These are phyloP conservation scores for California macrophylla DNA, from an alignment of 441 rosid genomes.

Conservation along the genomic window DNA sequence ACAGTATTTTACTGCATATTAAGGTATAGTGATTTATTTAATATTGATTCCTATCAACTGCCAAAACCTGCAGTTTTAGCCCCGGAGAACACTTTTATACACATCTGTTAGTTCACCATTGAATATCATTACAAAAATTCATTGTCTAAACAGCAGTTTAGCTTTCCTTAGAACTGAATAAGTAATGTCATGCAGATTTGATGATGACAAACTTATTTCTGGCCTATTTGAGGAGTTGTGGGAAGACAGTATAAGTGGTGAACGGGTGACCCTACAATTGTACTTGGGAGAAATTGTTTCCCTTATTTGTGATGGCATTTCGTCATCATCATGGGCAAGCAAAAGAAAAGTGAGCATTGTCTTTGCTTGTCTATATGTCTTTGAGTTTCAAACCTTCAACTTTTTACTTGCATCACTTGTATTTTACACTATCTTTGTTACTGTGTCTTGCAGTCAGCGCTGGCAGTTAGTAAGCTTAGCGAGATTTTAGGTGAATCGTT, in stretches of 20 bases:
- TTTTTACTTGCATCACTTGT: constrained; percentile 14
- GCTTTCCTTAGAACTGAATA: background rate
- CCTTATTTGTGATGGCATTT: constrained; percentile 60
- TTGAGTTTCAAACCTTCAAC: background rate
- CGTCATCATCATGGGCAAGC: constrained; percentile 86
- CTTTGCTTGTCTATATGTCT: constrained; percentile 7
- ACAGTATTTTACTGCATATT: background rate
- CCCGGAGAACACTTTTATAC: background rate
- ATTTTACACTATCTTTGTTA: constrained; percentile 12
- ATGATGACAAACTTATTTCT: constrained; percentile 77
- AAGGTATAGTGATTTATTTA: background rate
- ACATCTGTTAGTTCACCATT: background rate
- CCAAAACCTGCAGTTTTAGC: background rate
- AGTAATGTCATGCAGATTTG: constrained; percentile 56
- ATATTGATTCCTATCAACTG: background rate
- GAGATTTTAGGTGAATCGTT: constrained; percentile 81
- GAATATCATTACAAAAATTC: background rate
- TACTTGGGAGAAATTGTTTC: constrained; percentile 71
- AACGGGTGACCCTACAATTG: constrained; percentile 70
- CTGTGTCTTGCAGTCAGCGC: constrained; percentile 54
- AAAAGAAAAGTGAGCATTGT: constrained; percentile 54
- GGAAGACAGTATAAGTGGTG: constrained; percentile 91
- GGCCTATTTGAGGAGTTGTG: constrained; percentile 87
- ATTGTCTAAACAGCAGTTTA: background rate
- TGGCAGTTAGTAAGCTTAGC: constrained; percentile 69